Base-by-base conservation (phyloP, 2,329 filamentous ascomycete genomes). In the Colletotrichum eleusines region DNA sequence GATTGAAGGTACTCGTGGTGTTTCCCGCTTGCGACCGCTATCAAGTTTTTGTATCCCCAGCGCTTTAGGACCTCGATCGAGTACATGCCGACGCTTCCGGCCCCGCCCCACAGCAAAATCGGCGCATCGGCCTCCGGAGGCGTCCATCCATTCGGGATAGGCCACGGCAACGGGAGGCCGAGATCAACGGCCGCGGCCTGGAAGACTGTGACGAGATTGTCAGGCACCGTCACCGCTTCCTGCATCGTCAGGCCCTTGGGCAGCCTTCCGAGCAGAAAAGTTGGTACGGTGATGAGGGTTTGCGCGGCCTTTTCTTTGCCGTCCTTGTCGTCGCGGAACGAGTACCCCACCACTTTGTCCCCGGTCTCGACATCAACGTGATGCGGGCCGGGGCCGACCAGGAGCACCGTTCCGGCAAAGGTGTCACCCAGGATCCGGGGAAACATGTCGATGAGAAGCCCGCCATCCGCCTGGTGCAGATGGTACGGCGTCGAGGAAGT, bases 401-500 rank as follows among this genome's bases (percentile, higher is more conserved):
- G 82, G 2, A 87, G 83, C 16, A 91, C 84, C 0, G 81, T 82
- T 3, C 89, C 89, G 5, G 84, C 87, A 4, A 82, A 79, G 28
- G 84, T 82, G 65, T 85, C 84, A 42, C 88, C 88, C 12, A 87
- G 80, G 7, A 86, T 78, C 72, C 84, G 80, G 0, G 88, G 88
- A 31, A 83, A 80, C 12, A 78, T 78, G 35, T 80, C 75, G 14
- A 89, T 82, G 16, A 90, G 76, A 0, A 91, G 80, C 0, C 87
- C 88, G 44, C 89, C 88, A 74, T 90, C 88, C 54, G 87, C 86
- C 69, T 88, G 85, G 77, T 91, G 89, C 7, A 91, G 80, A 74
- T 91, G 88, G 0, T 91, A 80, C 0, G 89, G 89, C 1, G 87
- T 88, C 1, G 88, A 89, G 2, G 88, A 84, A 2, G 87, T 89